Percentiles rank a stretch among this genome's conserved stretches.
These are phyloP conservation scores for Amaranthus tricolor DNA, from an alignment of 179 eudicot species.

Conservation along the genomic window DNA sequence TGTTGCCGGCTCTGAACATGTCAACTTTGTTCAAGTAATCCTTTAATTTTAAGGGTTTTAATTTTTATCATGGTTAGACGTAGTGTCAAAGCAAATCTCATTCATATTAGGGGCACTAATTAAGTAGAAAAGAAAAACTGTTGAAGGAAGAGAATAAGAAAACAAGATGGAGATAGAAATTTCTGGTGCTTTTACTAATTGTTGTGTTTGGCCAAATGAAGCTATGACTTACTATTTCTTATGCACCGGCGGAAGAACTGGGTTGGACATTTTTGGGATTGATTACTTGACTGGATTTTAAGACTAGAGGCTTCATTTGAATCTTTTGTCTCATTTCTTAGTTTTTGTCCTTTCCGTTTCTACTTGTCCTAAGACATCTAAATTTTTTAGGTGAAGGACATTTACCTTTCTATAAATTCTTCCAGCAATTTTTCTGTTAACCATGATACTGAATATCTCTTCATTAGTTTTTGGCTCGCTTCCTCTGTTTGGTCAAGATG, in stretches of 20 bases:
- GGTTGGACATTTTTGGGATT: neutral
- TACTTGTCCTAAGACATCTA: too few species aligned
- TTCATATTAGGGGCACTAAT: neutral
- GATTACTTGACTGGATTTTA: neutral
- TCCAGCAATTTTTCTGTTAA: neutral
- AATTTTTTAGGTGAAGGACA: neutral
- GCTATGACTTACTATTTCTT: neutral
- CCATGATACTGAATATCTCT: neutral
- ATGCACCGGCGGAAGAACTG: neutral
- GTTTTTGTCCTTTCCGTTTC: too few species aligned
- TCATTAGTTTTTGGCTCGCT: neutral
- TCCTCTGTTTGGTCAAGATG: neutral
- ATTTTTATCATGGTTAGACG: neutral
- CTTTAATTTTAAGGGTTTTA: neutral
- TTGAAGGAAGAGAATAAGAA: neutral
- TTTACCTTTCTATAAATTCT: neutral
- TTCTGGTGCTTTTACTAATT: neutral
- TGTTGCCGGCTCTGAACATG: slow-evolving; percentile 65
- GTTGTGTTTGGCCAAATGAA: neutral
- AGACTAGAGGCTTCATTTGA: neutral
- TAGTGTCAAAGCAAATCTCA: neutral
- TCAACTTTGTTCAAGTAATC: slow-evolving; percentile 72
- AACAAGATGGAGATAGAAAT: neutral
- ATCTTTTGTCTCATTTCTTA: neutral
- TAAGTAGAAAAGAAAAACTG: neutral